phyloP scores from a whole-genome alignment of 2,329 filamentous ascomycete genomes.

The Paraconiothyrium brasiliense region DNA sequence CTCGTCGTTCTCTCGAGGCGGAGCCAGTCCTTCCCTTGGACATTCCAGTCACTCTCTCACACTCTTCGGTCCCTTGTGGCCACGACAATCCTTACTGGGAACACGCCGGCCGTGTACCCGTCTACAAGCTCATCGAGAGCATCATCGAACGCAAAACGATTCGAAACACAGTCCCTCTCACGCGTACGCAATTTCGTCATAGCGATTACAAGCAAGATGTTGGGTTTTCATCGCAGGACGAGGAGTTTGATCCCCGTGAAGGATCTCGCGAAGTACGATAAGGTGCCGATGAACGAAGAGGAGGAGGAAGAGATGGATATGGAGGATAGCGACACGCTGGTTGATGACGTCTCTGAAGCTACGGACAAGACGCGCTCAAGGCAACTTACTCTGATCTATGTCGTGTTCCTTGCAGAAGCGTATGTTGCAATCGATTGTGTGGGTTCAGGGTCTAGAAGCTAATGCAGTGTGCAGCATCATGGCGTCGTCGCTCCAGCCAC shows the following conservation, averaged over 20 bases:
- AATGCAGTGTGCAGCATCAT: constrained; percentile 50
- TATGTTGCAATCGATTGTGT: constrained; percentile 32
- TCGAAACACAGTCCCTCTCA: constrained; percentile 15
- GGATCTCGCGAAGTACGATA: constrained; percentile 53
- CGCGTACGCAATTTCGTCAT: constrained; percentile 16
- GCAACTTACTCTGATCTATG: constrained; percentile 56
- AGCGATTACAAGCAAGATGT: constrained; percentile 40
- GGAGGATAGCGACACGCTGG: constrained; percentile 39
- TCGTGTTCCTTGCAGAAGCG: constrained; percentile 60
- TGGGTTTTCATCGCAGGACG: constrained; percentile 55
- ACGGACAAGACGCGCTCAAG: constrained; percentile 36
- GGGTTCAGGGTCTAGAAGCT: constrained; percentile 24
- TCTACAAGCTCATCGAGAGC: constrained; percentile 25
- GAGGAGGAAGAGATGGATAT: constrained; percentile 36
- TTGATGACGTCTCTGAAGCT: constrained; percentile 27
- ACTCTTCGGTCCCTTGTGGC: constrained; percentile 35
- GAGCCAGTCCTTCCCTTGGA: constrained; percentile 45
- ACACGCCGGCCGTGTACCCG: constrained; percentile 40
- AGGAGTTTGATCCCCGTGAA: constrained; percentile 56
- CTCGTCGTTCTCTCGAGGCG: constrained; percentile 35
- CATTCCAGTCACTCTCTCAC: constrained; percentile 47
- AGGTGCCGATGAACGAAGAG: constrained; percentile 44
- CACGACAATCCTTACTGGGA: constrained; percentile 42
- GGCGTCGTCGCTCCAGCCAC: constrained; percentile 58
- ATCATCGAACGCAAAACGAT: constrained; percentile 12